These are phyloP conservation scores for Gossypium lobatum DNA, from an alignment of 441 rosid genomes.

Conservation along the genomic window DNA sequence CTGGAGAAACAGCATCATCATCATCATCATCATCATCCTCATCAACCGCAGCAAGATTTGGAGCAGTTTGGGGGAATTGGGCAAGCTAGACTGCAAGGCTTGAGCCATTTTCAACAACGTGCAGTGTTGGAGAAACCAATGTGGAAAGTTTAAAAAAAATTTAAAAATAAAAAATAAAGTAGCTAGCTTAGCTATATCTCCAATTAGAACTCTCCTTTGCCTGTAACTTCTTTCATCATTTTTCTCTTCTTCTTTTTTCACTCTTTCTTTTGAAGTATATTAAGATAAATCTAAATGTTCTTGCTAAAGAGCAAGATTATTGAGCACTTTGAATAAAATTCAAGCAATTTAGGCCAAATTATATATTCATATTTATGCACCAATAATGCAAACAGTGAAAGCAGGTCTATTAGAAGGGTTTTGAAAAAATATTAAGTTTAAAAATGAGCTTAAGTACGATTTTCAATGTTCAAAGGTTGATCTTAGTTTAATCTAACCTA, in stretches of 20 bases:
- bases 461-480: no score
- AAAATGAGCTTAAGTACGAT: no score
- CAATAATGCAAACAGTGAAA: no score
- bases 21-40: constrained; percentile 9
- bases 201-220: neutral
- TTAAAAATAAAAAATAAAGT: neutral
- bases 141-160: constrained; percentile 30
- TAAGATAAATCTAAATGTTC: neutral
- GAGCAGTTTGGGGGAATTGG: constrained; percentile 21
- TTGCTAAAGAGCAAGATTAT: constrained; percentile 14
- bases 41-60: constrained; percentile 24
- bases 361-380: neutral
- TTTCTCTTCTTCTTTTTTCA: neutral
- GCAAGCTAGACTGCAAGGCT: constrained; percentile 23
- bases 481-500: no score
- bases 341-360: neutral
- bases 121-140: constrained; percentile 35
- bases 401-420: no score
- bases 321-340: neutral
- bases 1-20: constrained; percentile 26
- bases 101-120: constrained; percentile 35
- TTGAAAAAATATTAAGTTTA: no score
- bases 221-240: neutral
- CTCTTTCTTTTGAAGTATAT: neutral
- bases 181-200: neutral